Percentiles rank a stretch among this genome's conserved stretches.
Conservation (phyloP, 2,329 filamentous ascomycete species). For the Diaporthe velutina region DNA sequence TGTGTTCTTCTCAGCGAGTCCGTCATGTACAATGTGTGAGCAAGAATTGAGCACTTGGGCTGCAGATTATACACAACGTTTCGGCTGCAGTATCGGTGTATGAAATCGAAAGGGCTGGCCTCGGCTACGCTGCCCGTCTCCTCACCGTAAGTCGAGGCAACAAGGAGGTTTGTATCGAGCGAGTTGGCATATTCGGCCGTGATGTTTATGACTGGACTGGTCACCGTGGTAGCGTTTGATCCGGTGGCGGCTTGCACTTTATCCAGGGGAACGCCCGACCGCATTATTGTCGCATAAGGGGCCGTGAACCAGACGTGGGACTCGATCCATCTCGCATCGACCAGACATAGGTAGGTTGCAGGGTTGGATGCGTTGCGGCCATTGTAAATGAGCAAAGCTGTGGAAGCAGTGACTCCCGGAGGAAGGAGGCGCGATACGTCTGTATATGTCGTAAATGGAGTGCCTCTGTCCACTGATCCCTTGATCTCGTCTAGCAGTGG, state of each 20-base stretch:
- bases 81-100: not conserved
- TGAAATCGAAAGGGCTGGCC: not conserved
- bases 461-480: not conserved
- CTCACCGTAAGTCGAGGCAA: not conserved
- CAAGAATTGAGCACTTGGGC: not conserved
- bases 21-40: not conserved
- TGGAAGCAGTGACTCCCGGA: fast-evolving
- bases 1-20: not conserved
- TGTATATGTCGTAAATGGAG: not conserved
- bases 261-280: not conserved
- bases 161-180: not conserved
- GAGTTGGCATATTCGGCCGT: not conserved
- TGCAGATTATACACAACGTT: not conserved
- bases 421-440: not conserved
- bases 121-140: not conserved
- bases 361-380: not conserved
- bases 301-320: not conserved
- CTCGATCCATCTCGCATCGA: conserved; percentile 1
- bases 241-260: not conserved
- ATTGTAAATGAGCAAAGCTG: not conserved
- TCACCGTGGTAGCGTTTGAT: not conserved
- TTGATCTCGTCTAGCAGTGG: not conserved
- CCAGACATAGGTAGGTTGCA: not conserved
- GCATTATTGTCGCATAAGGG: not conserved
- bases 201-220: not conserved